Conservation (phyloP, 73 alveolate genomes). For the Breviolum minutum region DNA sequence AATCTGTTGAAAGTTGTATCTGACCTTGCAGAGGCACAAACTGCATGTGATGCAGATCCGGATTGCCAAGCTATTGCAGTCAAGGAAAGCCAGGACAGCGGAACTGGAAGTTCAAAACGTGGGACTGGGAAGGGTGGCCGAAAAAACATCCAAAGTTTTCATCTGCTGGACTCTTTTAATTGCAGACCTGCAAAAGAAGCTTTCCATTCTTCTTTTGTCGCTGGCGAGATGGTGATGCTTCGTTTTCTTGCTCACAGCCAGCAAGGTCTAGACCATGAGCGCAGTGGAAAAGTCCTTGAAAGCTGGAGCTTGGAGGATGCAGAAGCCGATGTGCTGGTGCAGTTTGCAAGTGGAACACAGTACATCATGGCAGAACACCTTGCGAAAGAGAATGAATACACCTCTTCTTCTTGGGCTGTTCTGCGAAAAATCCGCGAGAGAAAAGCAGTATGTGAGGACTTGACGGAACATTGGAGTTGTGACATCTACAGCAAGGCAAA, state of each 20-base stretch:
- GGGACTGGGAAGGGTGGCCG: not conserved
- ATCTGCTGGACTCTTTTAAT: slow-evolving; percentile 10
- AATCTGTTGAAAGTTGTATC: not conserved
- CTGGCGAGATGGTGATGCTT: slow-evolving; percentile 22
- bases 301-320: slow-evolving; percentile 40
- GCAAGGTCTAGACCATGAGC: not conserved
- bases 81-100: not conserved
- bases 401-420: slow-evolving; percentile 39
- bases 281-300: slow-evolving; percentile 22
- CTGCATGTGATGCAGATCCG: slow-evolving; percentile 40
- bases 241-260: not conserved
- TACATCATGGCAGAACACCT: slow-evolving; percentile 57
- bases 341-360: slow-evolving; percentile 3
- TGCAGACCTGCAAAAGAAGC: not conserved
- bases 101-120: not conserved
- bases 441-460: slow-evolving; percentile 15
- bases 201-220: not conserved
- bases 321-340: slow-evolving; percentile 32
- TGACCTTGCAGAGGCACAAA: slow-evolving; percentile 2
- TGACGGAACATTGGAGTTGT: slow-evolving; percentile 6
- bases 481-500: slow-evolving; percentile 45
- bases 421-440: slow-evolving; percentile 37
- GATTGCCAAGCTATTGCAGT: slow-evolving; percentile 31
- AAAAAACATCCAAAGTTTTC: not conserved
- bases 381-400: not conserved